These are phyloP conservation scores for Xylariaceae sp. DNA, from an alignment of 2,329 filamentous ascomycete genomes.

Conservation along the genomic window DNA sequence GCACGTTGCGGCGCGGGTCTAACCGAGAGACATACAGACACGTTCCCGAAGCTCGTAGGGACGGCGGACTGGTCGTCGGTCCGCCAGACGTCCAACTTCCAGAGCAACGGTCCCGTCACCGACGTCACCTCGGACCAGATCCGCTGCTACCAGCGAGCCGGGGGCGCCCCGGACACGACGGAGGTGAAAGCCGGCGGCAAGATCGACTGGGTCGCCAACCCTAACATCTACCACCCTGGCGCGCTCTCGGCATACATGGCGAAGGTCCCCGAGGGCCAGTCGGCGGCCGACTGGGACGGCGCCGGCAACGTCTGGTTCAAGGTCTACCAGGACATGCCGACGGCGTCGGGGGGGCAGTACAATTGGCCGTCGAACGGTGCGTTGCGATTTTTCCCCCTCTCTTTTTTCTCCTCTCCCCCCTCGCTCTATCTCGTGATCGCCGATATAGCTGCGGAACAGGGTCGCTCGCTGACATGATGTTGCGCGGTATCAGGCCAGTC, in stretches of 20 bases:
- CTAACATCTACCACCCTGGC: slow-evolving; percentile 39
- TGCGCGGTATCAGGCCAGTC: slow-evolving; percentile 25
- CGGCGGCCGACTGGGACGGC: slow-evolving; percentile 43
- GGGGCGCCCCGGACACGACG: slow-evolving; percentile 40
- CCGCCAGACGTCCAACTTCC: slow-evolving; percentile 48
- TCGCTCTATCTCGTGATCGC: too few species aligned
- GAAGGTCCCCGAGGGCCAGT: slow-evolving; percentile 42
- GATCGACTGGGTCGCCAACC: slow-evolving; percentile 45
- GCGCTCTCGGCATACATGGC: slow-evolving; percentile 46
- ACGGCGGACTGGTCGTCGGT: slow-evolving; percentile 38
- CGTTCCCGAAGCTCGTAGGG: slow-evolving; percentile 36
- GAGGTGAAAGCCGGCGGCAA: slow-evolving; percentile 43
- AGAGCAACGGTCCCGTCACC: slow-evolving; percentile 45
- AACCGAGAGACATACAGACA: slow-evolving; percentile 24
- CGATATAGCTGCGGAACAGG: too few species aligned
- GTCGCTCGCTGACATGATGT: background rate
- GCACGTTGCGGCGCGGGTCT: background rate
- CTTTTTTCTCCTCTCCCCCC: background rate
- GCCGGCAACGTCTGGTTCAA: slow-evolving; percentile 47
- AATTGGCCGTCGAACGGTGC: slow-evolving; percentile 43
- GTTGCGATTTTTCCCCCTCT: slow-evolving; percentile 5
- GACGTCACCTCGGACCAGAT: slow-evolving; percentile 44
- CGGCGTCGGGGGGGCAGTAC: slow-evolving; percentile 37
- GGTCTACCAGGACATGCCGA: slow-evolving; percentile 45
- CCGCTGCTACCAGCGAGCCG: slow-evolving; percentile 45